Evolutionary conservation across 2,329 filamentous ascomycete genomes (phyloP).

Genomic region (Neocatenulostroma microsporum): DNA sequence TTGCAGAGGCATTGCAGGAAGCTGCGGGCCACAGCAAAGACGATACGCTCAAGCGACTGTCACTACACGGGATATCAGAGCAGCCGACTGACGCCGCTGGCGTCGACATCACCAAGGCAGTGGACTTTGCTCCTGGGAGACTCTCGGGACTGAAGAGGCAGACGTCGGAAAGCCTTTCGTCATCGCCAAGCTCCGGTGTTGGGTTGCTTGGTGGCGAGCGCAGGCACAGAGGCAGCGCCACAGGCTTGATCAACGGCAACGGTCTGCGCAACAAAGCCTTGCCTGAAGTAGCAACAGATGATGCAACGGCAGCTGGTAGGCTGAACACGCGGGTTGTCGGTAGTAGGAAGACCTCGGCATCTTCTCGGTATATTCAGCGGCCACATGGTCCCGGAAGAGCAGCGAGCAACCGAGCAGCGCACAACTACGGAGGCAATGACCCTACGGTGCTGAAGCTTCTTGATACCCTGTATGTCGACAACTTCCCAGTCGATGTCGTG

Average conservation of each 20-base stretch:
- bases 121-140: conserved; percentile 3
- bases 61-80: conserved; percentile 6
- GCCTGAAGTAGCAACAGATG: conserved; percentile 58
- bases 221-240: conserved; percentile 48
- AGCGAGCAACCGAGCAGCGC: conserved; percentile 32
- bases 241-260: conserved; percentile 52
- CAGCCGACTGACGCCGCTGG: background rate
- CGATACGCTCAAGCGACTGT: conserved; percentile 6
- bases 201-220: conserved; percentile 28
- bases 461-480: conserved; percentile 71
- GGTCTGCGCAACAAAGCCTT: conserved; percentile 51
- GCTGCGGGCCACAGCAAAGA: conserved; percentile 39
- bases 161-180: conserved; percentile 26
- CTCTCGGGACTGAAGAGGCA: conserved; percentile 14
- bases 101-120: background rate
- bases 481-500: conserved; percentile 52
- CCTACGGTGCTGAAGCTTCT: conserved; percentile 57
- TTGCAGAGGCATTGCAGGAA: conserved; percentile 83
- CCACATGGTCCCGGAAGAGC: conserved; percentile 12
- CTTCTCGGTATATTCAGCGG: conserved; percentile 22
- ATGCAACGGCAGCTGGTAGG: conserved; percentile 57
- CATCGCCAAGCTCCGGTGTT: conserved; percentile 28
- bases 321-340: conserved; percentile 45
- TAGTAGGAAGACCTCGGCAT: conserved; percentile 20
- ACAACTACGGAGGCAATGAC: conserved; percentile 77